Base-by-base conservation (phyloP, 1,284 basidiomycete genomes). In the Sanghuangporus weigelae region DNA sequence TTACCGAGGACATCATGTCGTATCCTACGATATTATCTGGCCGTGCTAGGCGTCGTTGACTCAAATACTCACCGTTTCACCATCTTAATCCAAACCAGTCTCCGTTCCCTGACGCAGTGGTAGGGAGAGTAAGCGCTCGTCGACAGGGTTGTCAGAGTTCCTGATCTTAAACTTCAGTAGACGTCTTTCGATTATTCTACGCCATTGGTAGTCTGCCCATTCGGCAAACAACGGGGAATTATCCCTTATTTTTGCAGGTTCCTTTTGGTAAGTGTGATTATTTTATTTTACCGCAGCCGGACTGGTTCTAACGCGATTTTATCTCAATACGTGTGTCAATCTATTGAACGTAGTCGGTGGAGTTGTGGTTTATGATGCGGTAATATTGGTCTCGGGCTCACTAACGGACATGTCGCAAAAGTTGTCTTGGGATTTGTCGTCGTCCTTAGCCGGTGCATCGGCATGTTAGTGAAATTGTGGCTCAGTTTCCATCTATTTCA, bases 51-150 rank as follows among this genome's bases (percentile, higher is more conserved):
- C 26, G 19, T 19, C 35, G 35, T 42, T 21, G 55, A 42, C 38
- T 57, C 42, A 12, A n/a, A 42, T 57, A 57, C 21, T 42, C 26
- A 12, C 55, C 55, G 55, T 57, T 57, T 57, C 12, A 42, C 55
- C n/a, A 42, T 16, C 8, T 21, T 42, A 44, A 57, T 42, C n/a
- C n/a, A 19, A 16, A 7, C 21, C 7, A 31, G 31, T 3, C n/a
- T 1, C 42, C n/a, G 16, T 56, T 7, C 12, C n/a, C 6, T 19
- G 26, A 26, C 54, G 10, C 31, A 2, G 23, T 35, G 3, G 31
- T 12, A 49, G 6, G 31, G 3, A 39, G 31, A 36, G 10, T 14
- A 36, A 35, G 31, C 53, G 53, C 53, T 54, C 3, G 11, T 31
- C 11, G 16, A 7, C 36, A 38, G 31, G 31, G 53, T 54, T 35